Conservation (phyloP, 192 early-diverging fungal species). For the Ambispora gerdemannii region DNA sequence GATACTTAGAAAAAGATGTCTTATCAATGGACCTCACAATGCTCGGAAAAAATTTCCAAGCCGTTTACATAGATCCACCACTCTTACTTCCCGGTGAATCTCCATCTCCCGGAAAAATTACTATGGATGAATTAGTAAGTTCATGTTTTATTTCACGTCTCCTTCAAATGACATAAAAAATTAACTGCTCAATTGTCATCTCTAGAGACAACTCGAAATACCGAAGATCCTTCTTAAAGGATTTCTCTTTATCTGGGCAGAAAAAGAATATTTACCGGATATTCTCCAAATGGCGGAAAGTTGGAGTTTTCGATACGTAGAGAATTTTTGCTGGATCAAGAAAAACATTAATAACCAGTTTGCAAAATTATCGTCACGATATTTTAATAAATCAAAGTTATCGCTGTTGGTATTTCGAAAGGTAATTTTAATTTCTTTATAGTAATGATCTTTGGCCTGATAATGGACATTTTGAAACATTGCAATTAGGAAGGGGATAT, state of each 20-base stretch:
- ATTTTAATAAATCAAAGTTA: slow-evolving; percentile 85
- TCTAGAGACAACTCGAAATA: slow-evolving; percentile 48
- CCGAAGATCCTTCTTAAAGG: slow-evolving; percentile 67
- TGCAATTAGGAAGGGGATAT: slow-evolving; percentile 83
- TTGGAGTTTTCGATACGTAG: slow-evolving; percentile 92
- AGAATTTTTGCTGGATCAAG: slow-evolving; percentile 97
- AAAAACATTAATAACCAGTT: slow-evolving; percentile 80
- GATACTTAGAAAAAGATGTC: slow-evolving; percentile 46
- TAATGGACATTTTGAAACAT: not conserved
- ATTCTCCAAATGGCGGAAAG: slow-evolving; percentile 68
- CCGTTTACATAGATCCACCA: slow-evolving; percentile 90
- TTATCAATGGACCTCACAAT: slow-evolving; percentile 45
- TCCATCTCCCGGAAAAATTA: slow-evolving; percentile 59
- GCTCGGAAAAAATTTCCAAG: slow-evolving; percentile 75
- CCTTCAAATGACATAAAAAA: slow-evolving; percentile 29
- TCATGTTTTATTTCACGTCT: slow-evolving; percentile 36
- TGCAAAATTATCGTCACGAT: slow-evolving; percentile 58
- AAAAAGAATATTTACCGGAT: slow-evolving; percentile 86
- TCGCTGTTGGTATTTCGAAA: slow-evolving; percentile 87
- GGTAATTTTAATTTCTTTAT: slow-evolving; percentile 36
- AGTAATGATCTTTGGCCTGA: not conserved
- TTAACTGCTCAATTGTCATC: not conserved
- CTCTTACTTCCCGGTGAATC: slow-evolving; percentile 65
- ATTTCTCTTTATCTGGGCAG: slow-evolving; percentile 93
- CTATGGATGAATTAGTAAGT: slow-evolving; percentile 59